phyloP scores from a whole-genome alignment of 352 stramenopile genomes.

The Pythium sp. region DNA sequence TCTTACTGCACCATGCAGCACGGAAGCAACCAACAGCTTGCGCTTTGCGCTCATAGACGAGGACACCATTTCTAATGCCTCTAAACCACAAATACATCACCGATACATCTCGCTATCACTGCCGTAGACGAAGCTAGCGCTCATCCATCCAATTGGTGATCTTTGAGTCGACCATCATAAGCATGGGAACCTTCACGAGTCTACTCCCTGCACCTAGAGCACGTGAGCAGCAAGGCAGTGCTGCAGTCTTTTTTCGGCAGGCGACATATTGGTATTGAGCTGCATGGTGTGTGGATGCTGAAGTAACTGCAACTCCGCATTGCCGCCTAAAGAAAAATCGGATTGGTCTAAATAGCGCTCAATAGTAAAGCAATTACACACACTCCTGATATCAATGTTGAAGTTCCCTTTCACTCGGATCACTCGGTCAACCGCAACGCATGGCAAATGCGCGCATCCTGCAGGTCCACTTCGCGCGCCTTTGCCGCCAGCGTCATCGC shows the following conservation, averaged over 20 bases:
- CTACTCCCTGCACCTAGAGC: background rate
- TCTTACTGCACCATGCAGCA: background rate
- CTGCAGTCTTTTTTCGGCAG: background rate
- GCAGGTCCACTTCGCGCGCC: background rate
- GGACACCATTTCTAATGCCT: background rate
- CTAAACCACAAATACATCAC: background rate
- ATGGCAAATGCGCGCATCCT: background rate
- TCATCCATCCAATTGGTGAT: no score
- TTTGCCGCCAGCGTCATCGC: slow-evolving; percentile 3
- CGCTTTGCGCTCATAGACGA: background rate
- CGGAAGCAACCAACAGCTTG: background rate
- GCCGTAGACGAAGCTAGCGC: no score
- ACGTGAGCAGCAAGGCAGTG: background rate
- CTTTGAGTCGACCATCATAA: no score
- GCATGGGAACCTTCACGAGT: no score
- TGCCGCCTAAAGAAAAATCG: no score
- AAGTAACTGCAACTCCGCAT: no score
- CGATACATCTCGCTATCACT: background rate
- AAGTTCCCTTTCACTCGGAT: background rate
- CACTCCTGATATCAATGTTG: background rate
- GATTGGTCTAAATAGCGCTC: background rate
- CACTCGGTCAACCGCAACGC: background rate
- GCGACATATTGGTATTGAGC: background rate
- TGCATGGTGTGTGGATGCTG: no score
- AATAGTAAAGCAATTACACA: background rate